Evolutionary conservation across 768 basidiomycete species (phyloP).

Genomic region (Infundibulicybe gibba): DNA sequence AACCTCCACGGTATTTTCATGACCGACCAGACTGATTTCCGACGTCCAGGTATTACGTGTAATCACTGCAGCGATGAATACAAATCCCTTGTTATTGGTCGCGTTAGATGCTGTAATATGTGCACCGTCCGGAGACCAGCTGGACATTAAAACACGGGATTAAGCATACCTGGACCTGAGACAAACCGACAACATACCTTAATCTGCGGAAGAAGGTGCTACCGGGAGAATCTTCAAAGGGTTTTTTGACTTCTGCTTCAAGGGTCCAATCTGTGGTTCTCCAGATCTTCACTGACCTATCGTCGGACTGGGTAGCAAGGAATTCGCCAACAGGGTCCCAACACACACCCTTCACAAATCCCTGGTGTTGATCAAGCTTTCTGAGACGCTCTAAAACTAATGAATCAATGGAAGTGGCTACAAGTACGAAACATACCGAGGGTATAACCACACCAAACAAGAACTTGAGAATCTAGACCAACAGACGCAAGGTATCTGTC

Average conservation of each 20-base stretch:
- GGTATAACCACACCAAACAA: constrained; percentile 93
- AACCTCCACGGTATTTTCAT: constrained; percentile 96
- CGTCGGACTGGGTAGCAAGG: constrained; percentile 97
- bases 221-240: constrained; percentile 91
- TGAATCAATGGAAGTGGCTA: background rate
- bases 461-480: constrained; percentile 85
- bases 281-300: constrained; percentile 97
- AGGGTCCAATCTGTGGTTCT: constrained; percentile 88
- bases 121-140: constrained; percentile 99
- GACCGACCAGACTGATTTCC: constrained; percentile 92
- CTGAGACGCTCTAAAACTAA: constrained; percentile 64
- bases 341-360: constrained; percentile 97
- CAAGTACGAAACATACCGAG: constrained; percentile 55
- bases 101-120: constrained; percentile 98
- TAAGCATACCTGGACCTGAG: background rate
- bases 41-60: constrained; percentile 86
- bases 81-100: constrained; percentile 92
- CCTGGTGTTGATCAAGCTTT: constrained; percentile 86
- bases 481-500: constrained; percentile 93
- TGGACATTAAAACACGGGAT: constrained; percentile 23
- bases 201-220: constrained; percentile 92
- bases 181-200: constrained; percentile 44
- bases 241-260: constrained; percentile 81
- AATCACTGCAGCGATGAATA: constrained; percentile 97
- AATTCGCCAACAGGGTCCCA: constrained; percentile 99